Conservation (phyloP, 2,329 filamentous ascomycete genomes). For the Amesomyces nigricolor region DNA sequence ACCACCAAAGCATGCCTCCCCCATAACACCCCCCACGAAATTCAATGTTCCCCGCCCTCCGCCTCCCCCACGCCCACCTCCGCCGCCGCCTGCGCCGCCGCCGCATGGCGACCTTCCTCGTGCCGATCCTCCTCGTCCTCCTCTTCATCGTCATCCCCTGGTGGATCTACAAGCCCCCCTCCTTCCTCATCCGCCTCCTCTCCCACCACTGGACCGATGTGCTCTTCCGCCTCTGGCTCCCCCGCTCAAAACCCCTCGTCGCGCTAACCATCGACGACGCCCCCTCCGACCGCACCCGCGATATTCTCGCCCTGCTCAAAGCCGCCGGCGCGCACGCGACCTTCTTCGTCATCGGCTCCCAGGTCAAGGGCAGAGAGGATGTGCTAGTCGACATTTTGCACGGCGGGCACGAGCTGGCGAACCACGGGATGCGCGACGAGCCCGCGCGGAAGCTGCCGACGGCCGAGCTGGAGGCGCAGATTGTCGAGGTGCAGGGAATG, state of each 20-base stretch:
- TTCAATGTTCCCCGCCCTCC: constrained; percentile 30
- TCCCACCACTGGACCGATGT: constrained; percentile 70
- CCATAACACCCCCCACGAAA: neutral
- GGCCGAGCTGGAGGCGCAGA: constrained; percentile 55
- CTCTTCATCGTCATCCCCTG: constrained; percentile 49
- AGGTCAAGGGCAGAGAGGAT: constrained; percentile 52
- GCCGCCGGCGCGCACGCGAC: constrained; percentile 67
- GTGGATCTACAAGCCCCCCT: constrained; percentile 74
- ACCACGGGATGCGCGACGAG: constrained; percentile 88
- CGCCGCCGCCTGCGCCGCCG: constrained; percentile 53
- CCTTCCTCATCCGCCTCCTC: constrained; percentile 64
- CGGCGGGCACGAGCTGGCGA: constrained; percentile 67
- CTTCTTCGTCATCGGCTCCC: constrained; percentile 82
- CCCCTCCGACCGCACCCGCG: constrained; percentile 64
- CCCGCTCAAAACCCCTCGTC: constrained; percentile 54
- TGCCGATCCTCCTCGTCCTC: constrained; percentile 36
- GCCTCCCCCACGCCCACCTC: constrained; percentile 51
- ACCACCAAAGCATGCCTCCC: neutral
- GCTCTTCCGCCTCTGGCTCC: constrained; percentile 59
- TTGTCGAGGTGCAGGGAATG: constrained; percentile 56
- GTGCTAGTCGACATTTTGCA: constrained; percentile 53
- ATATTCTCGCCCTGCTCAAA: constrained; percentile 64
- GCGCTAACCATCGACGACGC: constrained; percentile 86
- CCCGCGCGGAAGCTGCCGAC: constrained; percentile 58
- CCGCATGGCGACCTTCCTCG: constrained; percentile 49